Evolutionary conservation across 345 rosid genomes (phyloP), one percentile per base, ranked within the genome.

Genomic region (Sonneratia caseolaris): DNA sequence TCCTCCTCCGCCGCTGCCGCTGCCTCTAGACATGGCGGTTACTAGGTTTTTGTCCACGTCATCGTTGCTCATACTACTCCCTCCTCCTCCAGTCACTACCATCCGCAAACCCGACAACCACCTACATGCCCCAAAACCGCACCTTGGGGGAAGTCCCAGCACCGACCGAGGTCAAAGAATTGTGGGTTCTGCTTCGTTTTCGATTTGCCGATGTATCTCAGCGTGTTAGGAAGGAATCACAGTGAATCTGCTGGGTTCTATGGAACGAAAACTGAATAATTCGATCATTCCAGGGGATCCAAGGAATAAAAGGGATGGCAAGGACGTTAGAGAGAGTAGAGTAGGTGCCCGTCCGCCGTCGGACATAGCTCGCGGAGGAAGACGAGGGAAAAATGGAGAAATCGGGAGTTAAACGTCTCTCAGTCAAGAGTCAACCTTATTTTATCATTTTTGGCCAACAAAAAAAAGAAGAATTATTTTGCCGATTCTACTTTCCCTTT

Each of bases 51-150:
- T 43, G 55, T 68, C 70, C 7, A 19, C 56, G 37, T 68, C 70
- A 27, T 45, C 70, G 11, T 40, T 21, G 66, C 66, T 62, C 70
- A 22, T 12, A 8, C 35, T 43, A 11, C 48, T 68, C 35, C 70
- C 56, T 24, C 37, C 70, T 24, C 70, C 70, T 10, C 70, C 70
- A 35, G 27, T 68, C 70, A 67, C 49, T 13, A 67, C 64, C 35
- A 57, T 21, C 66, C 3, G 66, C 66, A n/a, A 24, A 27, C 66
- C 66, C 66, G 1, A 12, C 4, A 62, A 24, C 38, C 13, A 62
- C 37, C 38, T n/a, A 35, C 38, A 27, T 18, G 19, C 38, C 7
- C 37, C 38, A 62, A 62, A 1, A 62, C 32, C 1, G 66, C 37
- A 62, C 15, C 66, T 62, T 27, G 4, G 4, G 9, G 38, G 38